phyloP scores from a whole-genome alignment of 306 rosid species.

The Lathyrus oleraceus region DNA sequence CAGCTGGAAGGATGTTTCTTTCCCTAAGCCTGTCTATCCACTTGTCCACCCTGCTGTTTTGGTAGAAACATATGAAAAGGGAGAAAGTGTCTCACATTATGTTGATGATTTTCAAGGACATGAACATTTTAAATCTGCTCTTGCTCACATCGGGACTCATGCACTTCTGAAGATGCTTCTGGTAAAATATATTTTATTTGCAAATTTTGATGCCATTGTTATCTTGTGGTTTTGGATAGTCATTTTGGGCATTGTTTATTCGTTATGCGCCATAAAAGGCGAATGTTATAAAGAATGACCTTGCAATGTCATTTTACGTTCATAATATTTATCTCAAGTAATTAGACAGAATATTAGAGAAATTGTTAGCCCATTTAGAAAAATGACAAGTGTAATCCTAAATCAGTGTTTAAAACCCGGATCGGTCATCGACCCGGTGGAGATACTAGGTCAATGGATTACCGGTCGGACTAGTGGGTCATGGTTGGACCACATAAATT shows the following conservation, averaged over 20 bases:
- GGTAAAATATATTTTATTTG: conserved; percentile 55
- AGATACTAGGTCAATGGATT: no score
- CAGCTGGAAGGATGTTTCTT: conserved; percentile 93
- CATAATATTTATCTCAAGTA: neutral
- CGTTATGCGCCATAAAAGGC: neutral
- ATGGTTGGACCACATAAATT: no score
- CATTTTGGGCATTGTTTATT: conserved; percentile 12
- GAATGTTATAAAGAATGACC: neutral
- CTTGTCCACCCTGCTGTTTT: conserved; percentile 97
- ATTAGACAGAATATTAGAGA: neutral
- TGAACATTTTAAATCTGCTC: conserved; percentile 70
- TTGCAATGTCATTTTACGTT: neutral
- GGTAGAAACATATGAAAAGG: conserved; percentile 95
- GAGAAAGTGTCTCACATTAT: conserved; percentile 87
- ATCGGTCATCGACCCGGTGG: no score
- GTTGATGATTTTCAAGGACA: conserved; percentile 88
- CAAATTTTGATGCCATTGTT: conserved; percentile 18
- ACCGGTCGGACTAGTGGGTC: no score
- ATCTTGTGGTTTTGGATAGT: conserved; percentile 23
- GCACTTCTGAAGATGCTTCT: conserved; percentile 98
- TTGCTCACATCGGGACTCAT: conserved; percentile 98
- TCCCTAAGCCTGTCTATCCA: conserved; percentile 96
- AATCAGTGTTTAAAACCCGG: neutral
- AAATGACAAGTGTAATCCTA: neutral
- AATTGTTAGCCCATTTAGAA: neutral